A percentile compares a stretch with the other conserved stretches of the same genome.
Evolutionary conservation across 495 filamentous ascomycete species (phyloP).

Genomic region (Tuber indicum): DNA sequence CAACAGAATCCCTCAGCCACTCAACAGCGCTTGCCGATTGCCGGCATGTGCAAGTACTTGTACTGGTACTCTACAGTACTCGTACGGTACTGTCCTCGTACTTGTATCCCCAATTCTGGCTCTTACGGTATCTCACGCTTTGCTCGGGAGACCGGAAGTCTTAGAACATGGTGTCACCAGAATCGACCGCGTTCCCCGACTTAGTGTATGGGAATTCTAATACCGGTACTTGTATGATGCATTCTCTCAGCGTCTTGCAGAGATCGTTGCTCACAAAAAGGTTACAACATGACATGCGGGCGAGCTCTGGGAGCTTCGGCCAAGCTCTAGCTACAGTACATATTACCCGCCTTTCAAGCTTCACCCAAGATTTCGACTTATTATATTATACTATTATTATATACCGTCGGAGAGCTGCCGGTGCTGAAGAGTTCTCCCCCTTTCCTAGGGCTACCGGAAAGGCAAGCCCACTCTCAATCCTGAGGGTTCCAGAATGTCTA

Average conservation of each 20-base stretch:
- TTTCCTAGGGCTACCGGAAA: not conserved
- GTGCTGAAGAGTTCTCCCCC: not conserved
- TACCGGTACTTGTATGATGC: not conserved
- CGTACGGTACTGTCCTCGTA: no score
- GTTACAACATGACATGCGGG: not conserved
- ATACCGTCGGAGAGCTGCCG: not conserved
- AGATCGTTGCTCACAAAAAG: not conserved
- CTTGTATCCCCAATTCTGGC: not conserved
- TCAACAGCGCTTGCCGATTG: not conserved
- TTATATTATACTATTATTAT: no score
- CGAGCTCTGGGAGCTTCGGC: slow-evolving; percentile 17
- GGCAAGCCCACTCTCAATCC: not conserved
- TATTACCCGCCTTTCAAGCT: slow-evolving; percentile 17
- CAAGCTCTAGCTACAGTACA: not conserved
- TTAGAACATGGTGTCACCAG: not conserved
- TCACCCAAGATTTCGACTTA: not conserved
- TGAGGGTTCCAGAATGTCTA: not conserved
- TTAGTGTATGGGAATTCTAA: not conserved
- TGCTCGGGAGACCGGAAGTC: not conserved
- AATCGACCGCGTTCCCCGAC: not conserved
- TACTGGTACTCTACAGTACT: no score
- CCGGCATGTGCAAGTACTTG: not conserved
- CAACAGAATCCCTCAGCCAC: not conserved
- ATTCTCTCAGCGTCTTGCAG: not conserved
- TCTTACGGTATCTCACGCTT: not conserved